phyloP scores from a whole-genome alignment of 768 basidiomycete genomes.

The Myochromella boudieri region DNA sequence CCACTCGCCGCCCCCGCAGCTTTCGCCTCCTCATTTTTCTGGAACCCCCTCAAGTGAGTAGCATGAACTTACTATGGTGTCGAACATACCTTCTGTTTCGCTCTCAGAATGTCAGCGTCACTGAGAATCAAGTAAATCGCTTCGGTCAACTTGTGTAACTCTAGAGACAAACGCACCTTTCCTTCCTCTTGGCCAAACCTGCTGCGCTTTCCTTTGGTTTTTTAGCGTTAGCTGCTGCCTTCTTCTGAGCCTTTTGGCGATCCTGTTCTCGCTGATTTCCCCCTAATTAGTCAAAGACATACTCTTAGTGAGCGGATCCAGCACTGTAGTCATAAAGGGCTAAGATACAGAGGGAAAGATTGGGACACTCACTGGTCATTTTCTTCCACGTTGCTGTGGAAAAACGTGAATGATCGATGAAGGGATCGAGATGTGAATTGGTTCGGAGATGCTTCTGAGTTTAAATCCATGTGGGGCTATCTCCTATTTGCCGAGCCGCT shows the following conservation, averaged over 20 bases:
- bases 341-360: conserved; percentile 7
- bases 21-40: conserved; percentile 61
- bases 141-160: conserved; percentile 1
- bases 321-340: conserved; percentile 12
- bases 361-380: conserved; percentile 55
- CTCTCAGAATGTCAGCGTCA: conserved; percentile 72
- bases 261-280: conserved; percentile 83
- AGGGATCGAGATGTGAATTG: conserved; percentile 10
- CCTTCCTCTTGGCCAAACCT: conserved; percentile 66
- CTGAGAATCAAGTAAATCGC: conserved; percentile 35
- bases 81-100: conserved; percentile 72
- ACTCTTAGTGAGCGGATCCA: conserved; percentile 21
- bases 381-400: conserved; percentile 14
- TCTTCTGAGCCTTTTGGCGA: conserved; percentile 74
- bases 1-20: conserved; percentile 23
- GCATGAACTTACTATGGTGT: conserved; percentile 7
- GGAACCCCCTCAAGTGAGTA: background rate
- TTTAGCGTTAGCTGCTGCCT: conserved; percentile 49
- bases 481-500: conserved; percentile 15
- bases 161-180: conserved; percentile 52
- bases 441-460: conserved; percentile 23
- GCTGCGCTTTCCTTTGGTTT: conserved; percentile 73
- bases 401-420: conserved; percentile 1
- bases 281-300: conserved; percentile 40
- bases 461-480: conserved; percentile 11